Conservation (phyloP, 805 yeast genomes). For the Jamesozyma piceae region DNA sequence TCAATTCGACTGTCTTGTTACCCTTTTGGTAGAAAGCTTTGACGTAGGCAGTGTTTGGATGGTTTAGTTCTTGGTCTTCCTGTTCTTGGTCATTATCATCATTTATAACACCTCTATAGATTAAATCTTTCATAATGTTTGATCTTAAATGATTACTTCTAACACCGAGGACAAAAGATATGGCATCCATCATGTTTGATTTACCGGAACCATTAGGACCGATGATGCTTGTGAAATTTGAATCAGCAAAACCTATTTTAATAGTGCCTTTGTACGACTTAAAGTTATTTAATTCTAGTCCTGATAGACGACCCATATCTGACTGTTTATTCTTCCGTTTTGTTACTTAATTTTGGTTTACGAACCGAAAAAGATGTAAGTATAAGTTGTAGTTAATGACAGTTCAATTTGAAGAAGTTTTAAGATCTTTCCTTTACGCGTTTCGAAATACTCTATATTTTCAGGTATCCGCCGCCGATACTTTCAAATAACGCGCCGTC, state of each 20-base stretch:
- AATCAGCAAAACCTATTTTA: constrained; percentile 71
- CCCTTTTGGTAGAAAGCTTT: constrained; percentile 60
- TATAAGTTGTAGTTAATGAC: too few species aligned
- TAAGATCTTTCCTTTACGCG: too few species aligned
- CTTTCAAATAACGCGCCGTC: too few species aligned
- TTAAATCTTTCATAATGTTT: constrained; percentile 58
- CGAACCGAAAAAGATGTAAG: background rate
- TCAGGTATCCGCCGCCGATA: too few species aligned
- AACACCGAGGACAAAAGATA: constrained; percentile 87
- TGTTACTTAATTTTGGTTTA: too few species aligned
- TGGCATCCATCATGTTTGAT: constrained; percentile 95
- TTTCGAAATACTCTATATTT: too few species aligned
- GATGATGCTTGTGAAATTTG: constrained; percentile 78
- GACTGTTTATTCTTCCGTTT: background rate
- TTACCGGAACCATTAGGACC: constrained; percentile 99
- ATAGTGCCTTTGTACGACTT: constrained; percentile 80
- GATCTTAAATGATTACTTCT: constrained; percentile 70
- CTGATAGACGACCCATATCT: constrained; percentile 74
- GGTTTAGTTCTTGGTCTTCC: constrained; percentile 7
- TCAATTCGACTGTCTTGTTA: constrained; percentile 49
- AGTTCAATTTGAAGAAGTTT: too few species aligned
- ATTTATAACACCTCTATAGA: constrained; percentile 55
- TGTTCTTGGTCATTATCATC: constrained; percentile 19
- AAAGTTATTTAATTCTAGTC: constrained; percentile 75
- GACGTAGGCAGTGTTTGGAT: constrained; percentile 53